These are phyloP conservation scores for Boletus reticulatus DNA, from an alignment of 768 basidiomycete species.

Conservation along the genomic window DNA sequence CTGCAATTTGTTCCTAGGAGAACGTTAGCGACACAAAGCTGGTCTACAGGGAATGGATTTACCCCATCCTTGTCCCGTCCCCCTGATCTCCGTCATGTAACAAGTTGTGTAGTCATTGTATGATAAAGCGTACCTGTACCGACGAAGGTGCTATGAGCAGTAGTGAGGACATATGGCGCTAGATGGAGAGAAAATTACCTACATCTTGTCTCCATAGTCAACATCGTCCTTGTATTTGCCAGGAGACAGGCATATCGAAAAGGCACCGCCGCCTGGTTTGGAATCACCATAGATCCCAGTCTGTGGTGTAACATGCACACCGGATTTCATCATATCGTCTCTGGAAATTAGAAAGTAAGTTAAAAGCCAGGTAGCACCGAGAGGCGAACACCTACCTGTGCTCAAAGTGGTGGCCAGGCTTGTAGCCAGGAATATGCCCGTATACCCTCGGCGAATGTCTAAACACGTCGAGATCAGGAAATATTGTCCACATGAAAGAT, in stretches of 20 bases:
- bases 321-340: too few relatives aligned
- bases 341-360: not conserved
- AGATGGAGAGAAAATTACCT: constrained; percentile 6
- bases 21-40: not conserved
- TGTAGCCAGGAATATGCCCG: not conserved
- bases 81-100: constrained; percentile 7
- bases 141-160: constrained; percentile 29
- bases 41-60: not conserved
- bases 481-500: not conserved
- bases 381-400: not conserved
- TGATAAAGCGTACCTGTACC: constrained; percentile 29
- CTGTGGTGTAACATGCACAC: not conserved
- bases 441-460: not conserved
- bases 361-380: not conserved
- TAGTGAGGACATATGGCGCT: not conserved
- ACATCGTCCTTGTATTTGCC: not conserved
- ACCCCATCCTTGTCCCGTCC: constrained; percentile 21
- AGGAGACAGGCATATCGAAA: not conserved
- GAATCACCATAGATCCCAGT: not conserved
- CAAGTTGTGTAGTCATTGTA: not conserved
- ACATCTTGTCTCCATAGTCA: constrained; percentile 35
- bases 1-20: constrained; percentile 17
- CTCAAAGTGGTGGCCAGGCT: not conserved
- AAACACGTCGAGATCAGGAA: not conserved
- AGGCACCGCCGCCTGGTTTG: not conserved